Percentiles rank a stretch among this genome's conserved stretches.
Conservation (phyloP, 2,329 filamentous ascomycete genomes). For the Aspergillus sp. region DNA sequence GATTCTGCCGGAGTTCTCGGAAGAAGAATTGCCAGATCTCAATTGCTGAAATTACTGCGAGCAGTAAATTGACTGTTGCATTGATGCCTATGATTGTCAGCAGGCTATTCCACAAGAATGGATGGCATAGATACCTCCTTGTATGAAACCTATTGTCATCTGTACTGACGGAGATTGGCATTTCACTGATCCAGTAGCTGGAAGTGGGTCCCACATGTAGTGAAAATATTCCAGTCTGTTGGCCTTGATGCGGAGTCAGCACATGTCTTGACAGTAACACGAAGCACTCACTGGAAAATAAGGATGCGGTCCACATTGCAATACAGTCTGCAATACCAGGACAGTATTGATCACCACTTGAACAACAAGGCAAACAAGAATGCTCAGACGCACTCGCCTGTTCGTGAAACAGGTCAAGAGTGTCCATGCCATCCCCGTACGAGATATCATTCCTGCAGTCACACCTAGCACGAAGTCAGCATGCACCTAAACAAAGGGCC, state of each 20-base stretch:
- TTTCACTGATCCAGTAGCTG: slow-evolving; percentile 26
- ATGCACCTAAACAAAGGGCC: neutral
- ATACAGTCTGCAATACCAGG: neutral
- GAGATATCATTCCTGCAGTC: neutral
- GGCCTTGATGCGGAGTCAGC: slow-evolving; percentile 17
- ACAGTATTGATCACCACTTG: neutral
- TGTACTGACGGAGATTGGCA: slow-evolving; percentile 29
- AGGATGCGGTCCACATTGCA: neutral
- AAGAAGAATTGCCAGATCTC: neutral
- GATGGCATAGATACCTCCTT: neutral
- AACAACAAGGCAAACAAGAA: neutral
- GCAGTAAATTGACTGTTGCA: neutral
- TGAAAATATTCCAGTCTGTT: slow-evolving; percentile 29
- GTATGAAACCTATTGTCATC: slow-evolving; percentile 15
- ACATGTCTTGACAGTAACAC: neutral
- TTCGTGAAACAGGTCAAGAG: neutral
- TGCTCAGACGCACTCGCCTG: neutral
- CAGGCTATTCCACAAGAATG: neutral
- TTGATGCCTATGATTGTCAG: neutral
- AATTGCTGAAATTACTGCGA: neutral
- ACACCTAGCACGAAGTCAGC: neutral
- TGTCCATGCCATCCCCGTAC: neutral
- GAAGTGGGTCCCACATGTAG: slow-evolving; percentile 33
- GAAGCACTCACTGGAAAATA: neutral
- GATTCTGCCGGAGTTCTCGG: neutral